Evolutionary conservation across 805 yeast genomes (phyloP).

Genomic region (Teunomyces cretensis): DNA sequence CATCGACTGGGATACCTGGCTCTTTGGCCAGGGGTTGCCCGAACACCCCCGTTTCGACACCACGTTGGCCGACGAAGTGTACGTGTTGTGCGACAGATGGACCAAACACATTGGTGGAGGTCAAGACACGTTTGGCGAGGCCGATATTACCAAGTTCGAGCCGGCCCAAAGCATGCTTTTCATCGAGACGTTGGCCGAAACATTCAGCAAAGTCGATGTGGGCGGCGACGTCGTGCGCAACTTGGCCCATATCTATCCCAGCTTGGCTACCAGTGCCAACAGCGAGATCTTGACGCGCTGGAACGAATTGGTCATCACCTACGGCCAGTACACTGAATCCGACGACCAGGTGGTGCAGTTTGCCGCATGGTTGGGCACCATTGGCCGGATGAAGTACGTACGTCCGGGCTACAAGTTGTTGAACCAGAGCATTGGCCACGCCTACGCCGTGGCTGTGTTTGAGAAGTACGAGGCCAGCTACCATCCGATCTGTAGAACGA

Average conservation of each 20-base stretch:
- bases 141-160: constrained; percentile 15
- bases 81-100: constrained; percentile 23
- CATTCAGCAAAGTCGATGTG: constrained; percentile 10
- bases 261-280: constrained; percentile 18
- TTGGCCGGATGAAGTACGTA: constrained; percentile 93
- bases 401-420: constrained; percentile 79
- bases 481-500: constrained; percentile 80
- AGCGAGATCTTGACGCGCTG: constrained; percentile 25
- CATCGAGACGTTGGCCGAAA: constrained; percentile 20
- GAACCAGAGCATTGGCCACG: constrained; percentile 55
- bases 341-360: constrained; percentile 19
- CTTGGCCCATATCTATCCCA: constrained; percentile 19
- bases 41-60: constrained; percentile 24
- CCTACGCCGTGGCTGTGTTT: constrained; percentile 67
- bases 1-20: constrained; percentile 31
- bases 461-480: constrained; percentile 56
- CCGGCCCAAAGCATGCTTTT: constrained; percentile 27
- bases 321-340: constrained; percentile 14
- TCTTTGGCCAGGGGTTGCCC: constrained; percentile 26
- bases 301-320: constrained; percentile 23
- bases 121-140: constrained; percentile 7
- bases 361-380: constrained; percentile 74
- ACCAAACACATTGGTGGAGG: constrained; percentile 8
- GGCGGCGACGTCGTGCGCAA: constrained; percentile 11
- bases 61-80: constrained; percentile 28